Evolutionary conservation across 2,329 filamentous ascomycete genomes (phyloP).

Genomic region (Colletotrichum sansevieriae): DNA sequence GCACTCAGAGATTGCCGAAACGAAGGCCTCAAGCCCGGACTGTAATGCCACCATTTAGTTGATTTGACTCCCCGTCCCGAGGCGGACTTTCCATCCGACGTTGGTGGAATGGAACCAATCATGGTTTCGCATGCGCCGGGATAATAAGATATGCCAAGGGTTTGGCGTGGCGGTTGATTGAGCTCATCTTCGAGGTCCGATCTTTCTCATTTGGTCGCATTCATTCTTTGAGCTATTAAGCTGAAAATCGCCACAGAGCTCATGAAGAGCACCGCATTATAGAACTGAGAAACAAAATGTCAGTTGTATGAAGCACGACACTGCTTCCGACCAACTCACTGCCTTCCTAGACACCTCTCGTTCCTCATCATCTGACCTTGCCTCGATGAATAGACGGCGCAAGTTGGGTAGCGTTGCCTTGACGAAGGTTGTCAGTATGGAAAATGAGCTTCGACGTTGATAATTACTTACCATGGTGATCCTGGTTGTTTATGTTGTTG

Average conservation of each 20-base stretch:
- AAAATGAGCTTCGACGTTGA: neutral
- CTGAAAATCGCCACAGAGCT: slow-evolving; percentile 96
- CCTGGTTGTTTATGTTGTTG: slow-evolving; percentile 7
- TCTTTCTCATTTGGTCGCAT: slow-evolving; percentile 54
- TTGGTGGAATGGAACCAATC: neutral
- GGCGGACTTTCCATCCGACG: neutral
- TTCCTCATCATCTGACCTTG: slow-evolving; percentile 92
- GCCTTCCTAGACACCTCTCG: slow-evolving; percentile 94
- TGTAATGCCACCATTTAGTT: too few species aligned
- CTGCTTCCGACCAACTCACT: slow-evolving; percentile 64
- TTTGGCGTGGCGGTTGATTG: neutral
- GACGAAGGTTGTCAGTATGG: slow-evolving; percentile 34
- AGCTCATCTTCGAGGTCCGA: neutral
- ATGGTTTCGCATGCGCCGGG: neutral
- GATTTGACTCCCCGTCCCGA: too few species aligned
- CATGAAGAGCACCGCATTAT: slow-evolving; percentile 97
- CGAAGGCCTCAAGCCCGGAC: too few species aligned
- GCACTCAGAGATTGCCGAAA: too few species aligned
- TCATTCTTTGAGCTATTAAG: slow-evolving; percentile 89
- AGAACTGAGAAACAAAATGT: slow-evolving; percentile 77
- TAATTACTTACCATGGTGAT: slow-evolving; percentile 31
- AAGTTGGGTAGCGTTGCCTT: slow-evolving; percentile 90
- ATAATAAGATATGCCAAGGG: neutral
- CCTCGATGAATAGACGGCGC: slow-evolving; percentile 95
- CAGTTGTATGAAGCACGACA: neutral